Evolutionary conservation across 2,329 filamentous ascomycete species (phyloP), one percentile per base, ranked within the genome.

Genomic region (Plectosphaerella plurivora): DNA sequence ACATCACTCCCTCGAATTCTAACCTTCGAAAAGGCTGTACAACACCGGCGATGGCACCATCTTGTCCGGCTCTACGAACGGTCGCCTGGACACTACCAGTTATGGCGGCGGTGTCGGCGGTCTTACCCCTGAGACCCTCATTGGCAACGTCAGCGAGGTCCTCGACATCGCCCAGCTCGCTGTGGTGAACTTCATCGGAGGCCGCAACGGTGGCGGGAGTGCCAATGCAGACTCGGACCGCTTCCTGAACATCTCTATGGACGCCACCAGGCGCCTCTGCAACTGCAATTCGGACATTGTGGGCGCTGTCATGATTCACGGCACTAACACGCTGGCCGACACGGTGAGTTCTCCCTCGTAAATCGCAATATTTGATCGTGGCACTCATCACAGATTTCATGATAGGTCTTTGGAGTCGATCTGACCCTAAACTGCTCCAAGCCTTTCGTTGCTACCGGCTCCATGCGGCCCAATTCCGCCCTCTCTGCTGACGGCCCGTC

Each of bases 281-380:
- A 53, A 59, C n/a, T 45, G 59, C 22, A 59, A 50, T 16, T 67
- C 63, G 2, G 65, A 70, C 39, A 62, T 65, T 47, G 61, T 51
- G 18, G 65, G 60, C 16, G 66, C 60, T 9, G 55, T 66, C 54
- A 64, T 65, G 63, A 59, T 65, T 28, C 65, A 69, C 57, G 79
- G 80, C n/a, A 83, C 79, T 3, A 81, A 83, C 56, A 81, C 75
- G 0, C 66, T 83, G 4, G 79, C 82, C 57, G 79, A 82, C 60
- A 79, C 78, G 1, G 65, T 59, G 20, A 50, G 55, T 47, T 24
- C 6, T 12, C 1, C 16, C n/a, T 22, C 18, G n/a, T 44, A 20
- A 18, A 37, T 4, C 5, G 37, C 5, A 3, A 49, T 7, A 24
- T 49, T 15, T 44, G 46, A 50, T 6, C 4, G n/a, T 14, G 47